Conservation (phyloP, 2,329 filamentous ascomycete genomes). For the Aspergillus sp. region DNA sequence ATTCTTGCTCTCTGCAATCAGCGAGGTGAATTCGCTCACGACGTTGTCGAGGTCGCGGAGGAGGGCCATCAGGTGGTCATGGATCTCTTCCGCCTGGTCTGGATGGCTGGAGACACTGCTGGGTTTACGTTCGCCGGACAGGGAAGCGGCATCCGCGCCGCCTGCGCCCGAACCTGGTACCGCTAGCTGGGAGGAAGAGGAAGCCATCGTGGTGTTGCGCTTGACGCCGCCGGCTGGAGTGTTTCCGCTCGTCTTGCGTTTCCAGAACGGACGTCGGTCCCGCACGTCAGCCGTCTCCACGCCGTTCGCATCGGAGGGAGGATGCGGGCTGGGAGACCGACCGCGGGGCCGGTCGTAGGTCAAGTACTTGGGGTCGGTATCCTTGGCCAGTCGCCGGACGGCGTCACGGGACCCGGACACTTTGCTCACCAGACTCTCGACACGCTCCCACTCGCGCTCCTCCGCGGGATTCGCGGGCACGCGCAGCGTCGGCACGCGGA, state of each 20-base stretch:
- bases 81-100: conserved; percentile 64
- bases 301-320: conserved; percentile 31
- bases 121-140: conserved; percentile 33
- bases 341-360: conserved; percentile 26
- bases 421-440: conserved; percentile 81
- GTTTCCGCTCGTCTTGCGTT: conserved; percentile 70
- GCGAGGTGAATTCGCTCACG: conserved; percentile 73
- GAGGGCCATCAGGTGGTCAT: conserved; percentile 81
- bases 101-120: conserved; percentile 30
- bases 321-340: conserved; percentile 35
- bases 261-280: conserved; percentile 84
- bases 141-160: conserved; percentile 22
- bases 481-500: conserved; percentile 31
- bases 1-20: conserved; percentile 77
- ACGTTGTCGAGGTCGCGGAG: conserved; percentile 81
- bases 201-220: conserved; percentile 45
- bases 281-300: conserved; percentile 36
- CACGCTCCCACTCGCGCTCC: conserved; percentile 80
- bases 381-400: conserved; percentile 78
- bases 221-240: conserved; percentile 36
- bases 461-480: conserved; percentile 52
- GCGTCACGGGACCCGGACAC: conserved; percentile 87
- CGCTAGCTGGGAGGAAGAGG: conserved; percentile 53
- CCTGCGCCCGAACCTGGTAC: conserved; percentile 41
- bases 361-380: conserved; percentile 68